Percentiles rank a stretch among this genome's conserved stretches.
Conservation (phyloP, 1,284 basidiomycete species). For the Malassezia psittaci region DNA sequence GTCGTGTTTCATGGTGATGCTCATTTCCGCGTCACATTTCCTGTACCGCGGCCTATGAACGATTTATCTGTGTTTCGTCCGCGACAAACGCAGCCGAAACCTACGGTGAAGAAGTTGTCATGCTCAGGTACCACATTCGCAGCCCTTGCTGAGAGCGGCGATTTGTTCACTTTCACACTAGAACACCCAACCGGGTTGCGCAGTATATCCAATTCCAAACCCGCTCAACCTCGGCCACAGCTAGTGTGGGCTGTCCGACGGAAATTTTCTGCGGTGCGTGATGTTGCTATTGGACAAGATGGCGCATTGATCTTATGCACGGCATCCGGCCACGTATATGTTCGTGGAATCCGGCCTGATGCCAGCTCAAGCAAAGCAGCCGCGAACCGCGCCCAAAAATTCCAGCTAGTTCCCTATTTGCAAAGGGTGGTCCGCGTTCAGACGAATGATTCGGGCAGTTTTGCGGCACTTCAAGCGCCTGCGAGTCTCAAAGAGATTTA, state of each 20-base stretch:
- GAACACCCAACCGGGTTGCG: slow-evolving; percentile 38
- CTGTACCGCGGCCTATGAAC: slow-evolving; percentile 21
- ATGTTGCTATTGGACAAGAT: slow-evolving; percentile 78
- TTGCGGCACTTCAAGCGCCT: slow-evolving; percentile 73
- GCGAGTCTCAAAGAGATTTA: slow-evolving; percentile 57
- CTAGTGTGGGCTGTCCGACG: slow-evolving; percentile 82
- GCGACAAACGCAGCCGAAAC: slow-evolving; percentile 35
- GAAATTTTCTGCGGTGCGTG: slow-evolving; percentile 67
- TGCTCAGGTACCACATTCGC: slow-evolving; percentile 73
- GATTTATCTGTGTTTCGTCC: slow-evolving; percentile 56
- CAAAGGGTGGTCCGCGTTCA: slow-evolving; percentile 76
- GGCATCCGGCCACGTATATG: slow-evolving; percentile 83
- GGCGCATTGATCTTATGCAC: slow-evolving; percentile 86
- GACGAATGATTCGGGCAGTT: slow-evolving; percentile 77
- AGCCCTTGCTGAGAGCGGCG: slow-evolving; percentile 74
- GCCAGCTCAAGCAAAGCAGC: slow-evolving; percentile 18
- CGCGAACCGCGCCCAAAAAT: slow-evolving; percentile 51
- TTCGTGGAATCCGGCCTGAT: slow-evolving; percentile 47
- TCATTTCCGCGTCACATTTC: slow-evolving; percentile 59
- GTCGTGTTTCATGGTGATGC: slow-evolving; percentile 69
- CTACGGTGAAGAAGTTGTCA: slow-evolving; percentile 67
- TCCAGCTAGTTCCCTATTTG: slow-evolving; percentile 67
- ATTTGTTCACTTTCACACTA: slow-evolving; percentile 72
- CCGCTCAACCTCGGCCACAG: slow-evolving; percentile 58
- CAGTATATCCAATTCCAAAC: slow-evolving; percentile 15